Evolutionary conservation across 1,284 basidiomycete genomes (phyloP), one percentile per base, ranked within the genome.

Genomic region (Tranzscheliella williamsii): DNA sequence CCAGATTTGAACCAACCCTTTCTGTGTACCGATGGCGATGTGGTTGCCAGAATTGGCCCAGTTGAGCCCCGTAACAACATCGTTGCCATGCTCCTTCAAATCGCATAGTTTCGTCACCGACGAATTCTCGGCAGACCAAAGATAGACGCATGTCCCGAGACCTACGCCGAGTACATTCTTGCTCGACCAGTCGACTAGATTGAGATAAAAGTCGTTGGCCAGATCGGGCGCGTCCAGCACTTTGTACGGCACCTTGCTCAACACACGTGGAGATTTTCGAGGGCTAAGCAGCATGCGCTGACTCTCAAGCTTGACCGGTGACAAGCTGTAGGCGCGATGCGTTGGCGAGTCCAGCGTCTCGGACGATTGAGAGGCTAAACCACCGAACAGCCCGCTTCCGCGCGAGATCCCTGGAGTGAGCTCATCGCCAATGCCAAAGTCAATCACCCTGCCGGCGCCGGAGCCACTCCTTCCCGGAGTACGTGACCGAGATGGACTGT

Each of bases 151-250:
- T 0, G 86, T 83, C 4, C 89, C 90, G 4, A 98, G 83, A 1
- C 93, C 95, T 2, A 98, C 95, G 11, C 89, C 92, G 0, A 98
- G 85, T 0, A 96, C 86, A 75, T 98, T 96, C 7, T 90, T 92
- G 42, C 86, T 88, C 2, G 89, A 91, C 94, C 95, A 98, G 62
- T 97, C 94, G 15, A 98, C 92, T 15, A 98, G 83, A 72, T 98
- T 98, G 58, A 98, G 86, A 73, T 98, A 98, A 79, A 96, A 98
- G 77, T 98, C 95, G 78, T 98, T 94, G 17, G 68, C 72, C 16
- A 98, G 85, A 58, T 97, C 93, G 0, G 94, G 95, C 1, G 95
- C 95, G 75, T 98, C 94, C 18, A 98, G 84, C 0, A 98, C 94
- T 63, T 96, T 88, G 81, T 94, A 98, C 0, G 95, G 95, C 0